Evolutionary conservation across 2,329 filamentous ascomycete species (phyloP), one percentile per base, ranked within the genome.

Genomic region (Penicillium crustosum): DNA sequence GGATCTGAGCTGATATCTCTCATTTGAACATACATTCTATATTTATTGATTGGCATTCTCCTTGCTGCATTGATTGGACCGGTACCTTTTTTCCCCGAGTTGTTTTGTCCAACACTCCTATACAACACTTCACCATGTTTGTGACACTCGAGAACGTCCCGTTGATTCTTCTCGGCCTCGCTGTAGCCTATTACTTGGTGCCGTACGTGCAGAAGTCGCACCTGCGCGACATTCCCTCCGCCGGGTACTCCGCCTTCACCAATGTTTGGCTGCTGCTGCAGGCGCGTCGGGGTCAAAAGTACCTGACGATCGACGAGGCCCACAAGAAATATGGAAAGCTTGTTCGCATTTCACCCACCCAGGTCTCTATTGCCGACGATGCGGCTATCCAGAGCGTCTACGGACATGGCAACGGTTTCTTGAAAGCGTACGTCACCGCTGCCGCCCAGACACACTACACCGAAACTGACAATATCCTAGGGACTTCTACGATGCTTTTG

Each of bases 401-500:
- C 66, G 91, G 91, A 5, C 89, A 91, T 66, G 87, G 88, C 8
- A 91, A 90, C 68, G 89, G 88, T 0, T 89, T 90, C 66, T 69
- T 90, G 58, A 91, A 91, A 72, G 79, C 86, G 83, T 88, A 73
- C 51, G 81, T 78, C 19, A 36, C 49, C n/a, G 17, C 17, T 41
- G 8, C 38, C 15, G 29, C 12, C 13, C 7, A 15, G 9, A 15
- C 27, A 15, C 5, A 2, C 41, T 29, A 9, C 39, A 15, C n/a
- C 10, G 21, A 36, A 17, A 51, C 38, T 57, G 15, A 47, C 8
- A 48, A 7, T 36, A 25, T 23, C 6, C 10, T 58, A 91, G 89
- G 42, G 87, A 93, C 2, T 96, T 93, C 77, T 96, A 96, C 68
- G 91, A 96, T 68, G 89, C 90, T 49, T 96, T 96, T 67, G 91